Evolutionary conservation across 2,329 filamentous ascomycete species (phyloP), one percentile per base, ranked within the genome.

Genomic region (Amphichorda felina): DNA sequence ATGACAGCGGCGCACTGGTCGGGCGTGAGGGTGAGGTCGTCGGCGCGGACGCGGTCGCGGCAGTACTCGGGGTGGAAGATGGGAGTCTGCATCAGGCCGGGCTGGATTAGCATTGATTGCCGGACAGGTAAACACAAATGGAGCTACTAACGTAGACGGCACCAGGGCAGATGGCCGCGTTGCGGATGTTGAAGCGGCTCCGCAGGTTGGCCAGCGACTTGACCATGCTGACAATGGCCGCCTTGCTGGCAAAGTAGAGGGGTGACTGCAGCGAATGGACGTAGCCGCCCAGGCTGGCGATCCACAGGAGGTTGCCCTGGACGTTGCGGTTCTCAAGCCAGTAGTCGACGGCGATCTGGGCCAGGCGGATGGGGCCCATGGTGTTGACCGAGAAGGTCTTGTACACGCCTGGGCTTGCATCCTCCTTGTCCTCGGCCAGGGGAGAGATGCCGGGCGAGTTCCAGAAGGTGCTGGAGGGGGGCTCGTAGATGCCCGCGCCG

Each of bases 401-500:
- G 29, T 54, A 54, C 9, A 38, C 30, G 1, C 51, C 46, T 2
- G 39, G 25, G 7, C 35, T 33, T 7, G 42, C 40, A 19, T 54
- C 46, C 0, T 35, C 35, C 2, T 26, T 30, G 8, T 54, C 49
- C 26, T 43, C n/a, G 0, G 50, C 26, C 1, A 44, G 31, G 1
- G 45, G 30, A 0, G 41, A 44, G 6, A 49, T 41, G 4, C 50
- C 50, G 0, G 49, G 51, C 0, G 45, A 38, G 16, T 46, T 39
- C 49, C 49, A 55, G 34, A 55, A 54, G 7, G 41, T 36, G 7
- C 39, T 46, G 2, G 33, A 43, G 3, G 47, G 46, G 3, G 52
- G 47, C 35, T 55, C 52, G 11, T 48, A 53, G 9, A 79, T 54
- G 0, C 76, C 76, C 3, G 79, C 75, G 35, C 70, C 70, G 44